phyloP scores from a whole-genome alignment of 179 eudicot genomes.

The Monotropa hypopitys region DNA sequence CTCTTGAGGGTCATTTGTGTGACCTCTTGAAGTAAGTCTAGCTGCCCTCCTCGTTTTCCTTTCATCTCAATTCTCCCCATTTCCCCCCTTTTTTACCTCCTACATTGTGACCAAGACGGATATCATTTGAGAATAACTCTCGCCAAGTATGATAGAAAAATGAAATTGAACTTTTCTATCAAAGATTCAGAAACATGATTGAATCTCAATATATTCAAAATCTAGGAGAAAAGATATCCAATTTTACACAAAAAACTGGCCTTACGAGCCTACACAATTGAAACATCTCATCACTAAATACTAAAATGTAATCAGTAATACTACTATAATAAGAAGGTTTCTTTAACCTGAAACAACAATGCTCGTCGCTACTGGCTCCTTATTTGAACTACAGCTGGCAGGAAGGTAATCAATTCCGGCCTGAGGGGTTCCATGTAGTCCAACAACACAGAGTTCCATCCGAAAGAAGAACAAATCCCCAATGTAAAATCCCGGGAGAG shows the following conservation, averaged over 20 bases:
- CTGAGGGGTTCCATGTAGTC: conserved; percentile 72
- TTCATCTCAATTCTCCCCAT: too few relatives aligned
- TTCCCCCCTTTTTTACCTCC: too few relatives aligned
- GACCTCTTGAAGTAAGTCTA: too few relatives aligned
- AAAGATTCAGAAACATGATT: too few relatives aligned
- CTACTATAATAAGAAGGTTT: neutral
- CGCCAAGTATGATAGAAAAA: neutral
- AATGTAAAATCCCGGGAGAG: conserved; percentile 60
- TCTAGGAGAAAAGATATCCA: neutral
- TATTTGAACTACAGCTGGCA: conserved; percentile 17
- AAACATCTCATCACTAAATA: neutral
- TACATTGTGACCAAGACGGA: too few relatives aligned
- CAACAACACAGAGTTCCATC: conserved; percentile 86
- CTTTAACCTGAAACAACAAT: conserved; percentile 56
- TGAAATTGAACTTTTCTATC: too few relatives aligned
- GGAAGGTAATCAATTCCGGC: conserved; percentile 72
- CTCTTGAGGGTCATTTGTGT: too few relatives aligned
- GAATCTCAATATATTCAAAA: too few relatives aligned
- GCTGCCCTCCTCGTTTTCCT: too few relatives aligned
- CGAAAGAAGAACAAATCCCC: conserved; percentile 79
- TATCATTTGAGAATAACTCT: too few relatives aligned
- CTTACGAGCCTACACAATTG: neutral
- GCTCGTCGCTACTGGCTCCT: conserved; percentile 89
- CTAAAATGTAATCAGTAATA: too few relatives aligned
- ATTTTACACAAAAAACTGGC: neutral